phyloP scores from a whole-genome alignment of 179 eudicot species.

The Corrigiola litoralis region DNA sequence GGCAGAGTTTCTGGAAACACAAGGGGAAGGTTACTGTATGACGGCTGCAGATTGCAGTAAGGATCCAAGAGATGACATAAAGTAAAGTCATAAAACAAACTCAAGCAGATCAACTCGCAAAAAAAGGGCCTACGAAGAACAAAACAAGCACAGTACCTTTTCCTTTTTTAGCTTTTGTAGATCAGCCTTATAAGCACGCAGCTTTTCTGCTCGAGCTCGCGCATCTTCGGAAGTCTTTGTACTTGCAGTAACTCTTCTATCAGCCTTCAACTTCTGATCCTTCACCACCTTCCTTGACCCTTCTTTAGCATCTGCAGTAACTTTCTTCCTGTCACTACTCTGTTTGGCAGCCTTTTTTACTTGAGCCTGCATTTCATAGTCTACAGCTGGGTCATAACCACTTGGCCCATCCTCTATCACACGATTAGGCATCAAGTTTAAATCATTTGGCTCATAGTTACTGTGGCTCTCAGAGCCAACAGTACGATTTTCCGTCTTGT shows the following conservation, averaged over 20 bases:
- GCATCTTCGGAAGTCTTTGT: conserved; percentile 79
- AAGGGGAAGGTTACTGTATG: no score
- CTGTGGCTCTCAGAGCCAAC: conserved; percentile 22
- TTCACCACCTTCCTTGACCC: conserved; percentile 46
- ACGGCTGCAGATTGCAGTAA: neutral
- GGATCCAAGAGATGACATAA: neutral
- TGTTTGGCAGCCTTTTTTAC: conserved; percentile 25
- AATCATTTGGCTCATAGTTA: conserved; percentile 66
- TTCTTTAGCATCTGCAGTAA: conserved; percentile 35
- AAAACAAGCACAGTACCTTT: conserved; percentile 45
- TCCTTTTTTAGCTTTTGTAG: conserved; percentile 87
- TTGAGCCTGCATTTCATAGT: conserved; percentile 62
- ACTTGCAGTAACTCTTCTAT: conserved; percentile 44
- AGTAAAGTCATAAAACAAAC: neutral
- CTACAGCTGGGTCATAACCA: conserved; percentile 60
- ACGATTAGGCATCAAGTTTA: conserved; percentile 77
- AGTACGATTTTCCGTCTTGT: conserved; percentile 32
- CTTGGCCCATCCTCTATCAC: conserved; percentile 33
- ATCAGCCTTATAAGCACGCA: conserved; percentile 90
- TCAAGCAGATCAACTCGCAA: neutral
- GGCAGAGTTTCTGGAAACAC: no score
- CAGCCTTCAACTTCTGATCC: conserved; percentile 47
- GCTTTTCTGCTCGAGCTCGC: conserved; percentile 87
- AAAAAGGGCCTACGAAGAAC: neutral
- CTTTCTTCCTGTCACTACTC: conserved; percentile 33